These are phyloP conservation scores for Pyrenula massariospora DNA, from an alignment of 495 filamentous ascomycete genomes.

Conservation along the genomic window DNA sequence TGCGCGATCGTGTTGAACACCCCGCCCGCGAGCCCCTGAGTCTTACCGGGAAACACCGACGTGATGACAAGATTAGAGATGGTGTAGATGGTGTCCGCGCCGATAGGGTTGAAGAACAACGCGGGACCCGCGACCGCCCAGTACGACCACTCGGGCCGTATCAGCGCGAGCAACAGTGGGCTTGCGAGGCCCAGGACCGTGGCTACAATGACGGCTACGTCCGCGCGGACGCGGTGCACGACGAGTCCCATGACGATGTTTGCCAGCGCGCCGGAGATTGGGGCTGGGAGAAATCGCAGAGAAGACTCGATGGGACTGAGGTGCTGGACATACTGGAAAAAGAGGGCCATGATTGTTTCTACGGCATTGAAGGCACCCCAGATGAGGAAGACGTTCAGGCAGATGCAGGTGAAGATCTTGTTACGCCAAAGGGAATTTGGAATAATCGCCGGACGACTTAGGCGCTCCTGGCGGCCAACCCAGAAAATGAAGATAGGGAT, in stretches of 20 bases:
- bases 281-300: conserved; percentile 16
- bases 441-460: conserved; percentile 28
- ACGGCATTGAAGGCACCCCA: conserved; percentile 39
- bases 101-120: conserved; percentile 17
- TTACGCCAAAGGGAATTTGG: conserved; percentile 42
- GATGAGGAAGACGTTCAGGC: conserved; percentile 37
- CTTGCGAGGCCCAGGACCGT: conserved; percentile 7
- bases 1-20: conserved; percentile 49
- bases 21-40: conserved; percentile 36
- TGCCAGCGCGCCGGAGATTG: conserved; percentile 13
- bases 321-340: conserved; percentile 38
- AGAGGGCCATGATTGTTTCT: conserved; percentile 34
- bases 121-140: conserved; percentile 17
- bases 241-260: conserved; percentile 11
- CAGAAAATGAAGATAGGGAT: conserved; percentile 32
- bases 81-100: conserved; percentile 37
- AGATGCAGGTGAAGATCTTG: conserved; percentile 31
- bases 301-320: conserved; percentile 27
- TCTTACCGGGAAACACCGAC: conserved; percentile 12
- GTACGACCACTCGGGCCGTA: conserved; percentile 10
- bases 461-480: conserved; percentile 29
- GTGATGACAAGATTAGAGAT: conserved; percentile 43
- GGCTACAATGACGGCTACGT: conserved; percentile 8
- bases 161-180: conserved; percentile 20
- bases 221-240: conserved; percentile 11